Conservation (phyloP, 768 basidiomycete species). For the Rhodotorula paludigena region DNA sequence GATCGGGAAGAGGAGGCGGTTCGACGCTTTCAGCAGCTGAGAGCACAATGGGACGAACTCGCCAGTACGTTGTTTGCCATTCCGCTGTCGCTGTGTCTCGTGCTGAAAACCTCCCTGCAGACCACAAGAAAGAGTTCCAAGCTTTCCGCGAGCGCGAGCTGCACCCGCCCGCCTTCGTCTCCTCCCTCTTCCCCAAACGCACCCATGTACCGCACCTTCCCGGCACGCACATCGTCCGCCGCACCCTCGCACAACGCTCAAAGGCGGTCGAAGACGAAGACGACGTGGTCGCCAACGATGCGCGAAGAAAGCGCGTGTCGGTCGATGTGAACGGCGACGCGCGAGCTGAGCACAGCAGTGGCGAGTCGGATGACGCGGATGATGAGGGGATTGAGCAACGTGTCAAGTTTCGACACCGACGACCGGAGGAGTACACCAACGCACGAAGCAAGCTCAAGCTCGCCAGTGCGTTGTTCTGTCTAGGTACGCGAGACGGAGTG, state of each 20-base stretch:
- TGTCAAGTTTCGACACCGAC: constrained; percentile 43
- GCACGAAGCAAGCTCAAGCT: constrained; percentile 82
- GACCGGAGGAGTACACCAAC: constrained; percentile 72
- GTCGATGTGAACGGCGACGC: background rate
- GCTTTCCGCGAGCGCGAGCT: constrained; percentile 10
- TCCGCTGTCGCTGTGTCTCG: background rate
- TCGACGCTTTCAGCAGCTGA: constrained; percentile 51
- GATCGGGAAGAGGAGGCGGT: constrained; percentile 62
- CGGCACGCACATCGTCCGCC: constrained; percentile 28
- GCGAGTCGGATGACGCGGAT: background rate
- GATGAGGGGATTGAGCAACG: background rate
- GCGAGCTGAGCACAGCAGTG: no score
- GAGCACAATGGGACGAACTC: constrained; percentile 69
- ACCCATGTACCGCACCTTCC: constrained; percentile 15
- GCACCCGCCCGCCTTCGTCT: constrained; percentile 12
- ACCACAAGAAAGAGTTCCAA: constrained; percentile 31
- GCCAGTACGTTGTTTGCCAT: constrained; percentile 43
- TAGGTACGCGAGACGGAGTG: background rate
- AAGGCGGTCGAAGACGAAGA: background rate
- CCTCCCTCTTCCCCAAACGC: constrained; percentile 21
- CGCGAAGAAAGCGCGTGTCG: background rate
- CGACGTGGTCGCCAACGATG: background rate
- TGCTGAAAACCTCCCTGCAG: no score
- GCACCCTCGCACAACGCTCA: constrained; percentile 9
- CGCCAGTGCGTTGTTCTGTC: constrained; percentile 51